phyloP scores from a whole-genome alignment of 75 land plant genomes.

The Picea sitchensis region DNA sequence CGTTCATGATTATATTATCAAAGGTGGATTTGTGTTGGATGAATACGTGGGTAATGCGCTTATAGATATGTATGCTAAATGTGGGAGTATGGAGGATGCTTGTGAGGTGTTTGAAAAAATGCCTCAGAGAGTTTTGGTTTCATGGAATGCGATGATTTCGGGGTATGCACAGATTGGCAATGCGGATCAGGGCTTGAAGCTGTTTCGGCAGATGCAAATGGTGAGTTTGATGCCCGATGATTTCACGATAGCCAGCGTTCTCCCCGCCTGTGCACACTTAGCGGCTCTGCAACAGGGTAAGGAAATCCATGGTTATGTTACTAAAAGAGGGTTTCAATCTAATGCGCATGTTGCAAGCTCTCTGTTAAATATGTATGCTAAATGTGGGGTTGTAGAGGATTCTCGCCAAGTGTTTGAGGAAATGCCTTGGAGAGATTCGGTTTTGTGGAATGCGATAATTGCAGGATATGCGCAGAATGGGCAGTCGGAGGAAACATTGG shows the following conservation, averaged over 20 bases:
- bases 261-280: not conserved
- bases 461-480: conserved; percentile 28
- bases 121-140: conserved; percentile 14
- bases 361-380: too few relatives aligned
- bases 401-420: too few relatives aligned
- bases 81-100: conserved; percentile 18
- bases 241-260: conserved; percentile 14
- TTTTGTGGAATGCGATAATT: conserved; percentile 9
- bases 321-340: too few relatives aligned
- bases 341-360: too few relatives aligned
- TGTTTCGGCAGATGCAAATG: conserved; percentile 9
- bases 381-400: too few relatives aligned
- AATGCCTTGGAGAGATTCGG: too few relatives aligned
- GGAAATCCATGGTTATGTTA: too few relatives aligned
- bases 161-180: conserved; percentile 15
- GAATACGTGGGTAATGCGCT: conserved; percentile 22
- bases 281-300: too few relatives aligned
- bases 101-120: conserved; percentile 22
- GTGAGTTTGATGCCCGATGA: conserved; percentile 18
- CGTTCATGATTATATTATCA: conserved; percentile 13
- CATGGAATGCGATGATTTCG: conserved; percentile 28
- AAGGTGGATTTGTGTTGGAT: conserved; percentile 20
- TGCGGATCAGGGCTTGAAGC: not conserved
- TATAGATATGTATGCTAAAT: conserved; percentile 27
- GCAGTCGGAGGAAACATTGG: conserved; percentile 21